These are phyloP conservation scores for Alloascoidea africana DNA, from an alignment of 805 yeast species.

Conservation along the genomic window DNA sequence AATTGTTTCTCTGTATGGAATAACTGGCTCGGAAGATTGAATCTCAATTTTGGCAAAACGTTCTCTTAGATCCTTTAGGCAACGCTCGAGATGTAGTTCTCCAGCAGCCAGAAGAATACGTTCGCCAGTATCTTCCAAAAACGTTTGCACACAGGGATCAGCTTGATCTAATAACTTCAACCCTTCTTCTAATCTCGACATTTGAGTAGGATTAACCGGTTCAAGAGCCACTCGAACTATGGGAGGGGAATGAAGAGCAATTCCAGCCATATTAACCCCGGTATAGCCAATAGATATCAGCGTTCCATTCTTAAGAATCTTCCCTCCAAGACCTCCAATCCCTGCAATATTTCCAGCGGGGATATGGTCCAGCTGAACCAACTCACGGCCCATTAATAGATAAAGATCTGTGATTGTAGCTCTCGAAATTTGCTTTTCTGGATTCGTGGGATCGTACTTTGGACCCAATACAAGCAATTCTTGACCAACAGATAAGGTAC, in stretches of 20 bases:
- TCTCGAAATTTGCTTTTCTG: constrained; percentile 36
- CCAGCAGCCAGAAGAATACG: constrained; percentile 92
- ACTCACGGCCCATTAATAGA: constrained; percentile 84
- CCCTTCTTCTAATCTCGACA: constrained; percentile 65
- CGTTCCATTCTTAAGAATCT: constrained; percentile 78
- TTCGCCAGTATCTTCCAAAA: constrained; percentile 82
- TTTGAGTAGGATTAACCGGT: constrained; percentile 73
- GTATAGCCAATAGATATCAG: constrained; percentile 38
- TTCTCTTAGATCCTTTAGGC: constrained; percentile 78
- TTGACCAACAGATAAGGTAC: constrained; percentile 65
- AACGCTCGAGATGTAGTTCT: constrained; percentile 88
- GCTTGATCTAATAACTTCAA: constrained; percentile 67
- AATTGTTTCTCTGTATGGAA: constrained; percentile 86
- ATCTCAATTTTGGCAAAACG: constrained; percentile 88
- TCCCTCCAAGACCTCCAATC: constrained; percentile 77
- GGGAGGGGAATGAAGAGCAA: constrained; percentile 68
- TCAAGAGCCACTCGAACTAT: constrained; percentile 93
- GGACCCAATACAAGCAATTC: constrained; percentile 72
- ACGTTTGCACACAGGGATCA: constrained; percentile 89
- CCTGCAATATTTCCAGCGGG: constrained; percentile 96
- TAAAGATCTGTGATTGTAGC: constrained; percentile 56
- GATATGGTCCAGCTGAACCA: constrained; percentile 60
- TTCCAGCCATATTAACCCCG: constrained; percentile 67
- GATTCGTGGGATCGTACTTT: constrained; percentile 56
- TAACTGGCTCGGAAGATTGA: constrained; percentile 78